Conservation (phyloP, 441 rosid genomes). For the Gossypium aridum region DNA sequence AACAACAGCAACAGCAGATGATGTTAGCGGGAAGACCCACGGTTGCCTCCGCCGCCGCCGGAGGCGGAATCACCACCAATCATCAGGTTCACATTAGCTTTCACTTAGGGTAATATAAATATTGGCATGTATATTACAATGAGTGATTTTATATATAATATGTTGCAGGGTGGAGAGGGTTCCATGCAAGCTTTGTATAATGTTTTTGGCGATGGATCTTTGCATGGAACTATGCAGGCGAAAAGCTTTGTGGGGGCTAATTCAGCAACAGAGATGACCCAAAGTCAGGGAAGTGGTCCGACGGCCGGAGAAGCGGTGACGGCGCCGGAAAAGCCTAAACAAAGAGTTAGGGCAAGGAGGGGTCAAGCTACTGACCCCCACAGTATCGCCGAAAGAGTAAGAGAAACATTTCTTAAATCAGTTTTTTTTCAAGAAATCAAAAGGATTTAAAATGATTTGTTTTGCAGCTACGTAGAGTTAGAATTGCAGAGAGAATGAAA, state of each 20-base stretch:
- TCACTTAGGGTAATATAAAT: too few relatives aligned
- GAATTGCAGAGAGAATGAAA: conserved; percentile 97
- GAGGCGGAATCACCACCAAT: neutral
- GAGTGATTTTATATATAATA: too few relatives aligned
- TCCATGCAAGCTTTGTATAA: conserved; percentile 44
- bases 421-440: neutral
- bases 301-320: conserved; percentile 33
- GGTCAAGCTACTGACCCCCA: conserved; percentile 98
- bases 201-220: conserved; percentile 60
- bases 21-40: conserved; percentile 30
- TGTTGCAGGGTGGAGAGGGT: conserved; percentile 26
- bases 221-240: conserved; percentile 27
- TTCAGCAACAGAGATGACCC: conserved; percentile 25
- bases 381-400: conserved; percentile 88
- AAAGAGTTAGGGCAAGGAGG: conserved; percentile 80
- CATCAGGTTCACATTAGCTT: neutral
- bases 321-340: conserved; percentile 43
- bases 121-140: too few relatives aligned
- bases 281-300: conserved; percentile 44
- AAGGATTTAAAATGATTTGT: neutral
- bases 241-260: conserved; percentile 28
- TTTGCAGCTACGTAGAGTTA: conserved; percentile 80
- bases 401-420: neutral
- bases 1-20: conserved; percentile 32
- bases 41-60: neutral